Base-by-base conservation (phyloP, 441 rosid species). In the Gossypium gossypioides region DNA sequence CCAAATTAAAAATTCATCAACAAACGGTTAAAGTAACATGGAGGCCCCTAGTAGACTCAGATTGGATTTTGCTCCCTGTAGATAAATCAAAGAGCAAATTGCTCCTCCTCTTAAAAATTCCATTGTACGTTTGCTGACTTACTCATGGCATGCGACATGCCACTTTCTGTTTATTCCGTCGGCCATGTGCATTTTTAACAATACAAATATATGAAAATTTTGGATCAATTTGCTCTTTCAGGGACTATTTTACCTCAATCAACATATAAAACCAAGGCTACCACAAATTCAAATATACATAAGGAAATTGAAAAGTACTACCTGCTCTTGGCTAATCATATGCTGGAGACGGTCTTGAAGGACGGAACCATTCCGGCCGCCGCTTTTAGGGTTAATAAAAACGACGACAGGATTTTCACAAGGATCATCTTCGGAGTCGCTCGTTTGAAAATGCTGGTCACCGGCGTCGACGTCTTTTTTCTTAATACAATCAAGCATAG, bases 321-420 rank as follows among this genome's bases (percentile, higher is more conserved):
- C 98, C 93, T 95, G 98, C 69, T 95, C 98, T 54, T 87, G 82
- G n/a, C 86, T 87, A 82, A 95, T 89, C 64, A 95, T 79, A 63
- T 87, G 86, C 82, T 85, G 86, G 34, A 95, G 89, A 65, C 97
- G 85, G 64, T 77, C 79, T 81, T 84, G 89, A 72, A 95, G 96
- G 73, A 86, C 87, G 27, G 92, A 94, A 0, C 98, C 98, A 13
- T 86, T 83, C 12, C 98, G 88, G 57, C 99, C 98, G 13, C 99
- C 98, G 63, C 98, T 91, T 37, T 74, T 83, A 18, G 96, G 81
- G 74, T 95, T 95, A 70, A 95, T 82, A 57, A 95, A 91, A 5
- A 95, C 92, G 29, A 92, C 87, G 84, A 95, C 55, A 0, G 99
- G 97, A 0, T 90, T 81, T 3, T 86, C 85, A 10, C 88, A 54